Conservation (phyloP, 306 rosid species). For the Pyrus bretschneideri region DNA sequence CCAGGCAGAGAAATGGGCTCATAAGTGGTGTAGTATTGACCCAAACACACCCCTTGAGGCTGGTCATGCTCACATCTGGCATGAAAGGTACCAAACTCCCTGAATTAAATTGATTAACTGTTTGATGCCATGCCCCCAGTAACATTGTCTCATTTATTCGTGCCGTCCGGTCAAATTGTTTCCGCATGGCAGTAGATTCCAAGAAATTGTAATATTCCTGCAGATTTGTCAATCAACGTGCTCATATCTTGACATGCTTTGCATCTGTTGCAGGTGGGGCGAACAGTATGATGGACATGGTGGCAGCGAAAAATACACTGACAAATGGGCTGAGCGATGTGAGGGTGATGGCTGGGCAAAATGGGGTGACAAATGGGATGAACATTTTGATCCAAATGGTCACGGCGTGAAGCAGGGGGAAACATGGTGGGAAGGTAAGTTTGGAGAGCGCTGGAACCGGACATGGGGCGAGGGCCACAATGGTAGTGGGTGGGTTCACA, state of each 20-base stretch:
- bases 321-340: conserved; percentile 90
- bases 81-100: conserved; percentile 62
- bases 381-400: conserved; percentile 56
- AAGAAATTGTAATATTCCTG: not conserved
- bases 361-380: conserved; percentile 99
- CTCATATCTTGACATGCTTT: no score
- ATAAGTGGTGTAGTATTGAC: conserved; percentile 96
- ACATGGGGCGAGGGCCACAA: conserved; percentile 96
- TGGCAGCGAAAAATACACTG: conserved; percentile 82
- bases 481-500: conserved; percentile 92
- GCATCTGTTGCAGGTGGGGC: conserved; percentile 66
- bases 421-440: conserved; percentile 91
- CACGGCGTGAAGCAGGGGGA: conserved; percentile 90
- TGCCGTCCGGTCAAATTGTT: not conserved
- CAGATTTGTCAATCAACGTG: not conserved
- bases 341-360: conserved; percentile 78
- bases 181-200: not conserved
- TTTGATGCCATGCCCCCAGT: not conserved
- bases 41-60: conserved; percentile 69
- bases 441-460: conserved; percentile 80
- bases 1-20: conserved; percentile 84
- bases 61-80: conserved; percentile 98
- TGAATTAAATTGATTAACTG: not conserved
- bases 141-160: not conserved
- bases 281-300: conserved; percentile 84